Evolutionary conservation across 2,329 filamentous ascomycete species (phyloP), one percentile per base, ranked within the genome.

Genomic region (Nannizzia gypsea): DNA sequence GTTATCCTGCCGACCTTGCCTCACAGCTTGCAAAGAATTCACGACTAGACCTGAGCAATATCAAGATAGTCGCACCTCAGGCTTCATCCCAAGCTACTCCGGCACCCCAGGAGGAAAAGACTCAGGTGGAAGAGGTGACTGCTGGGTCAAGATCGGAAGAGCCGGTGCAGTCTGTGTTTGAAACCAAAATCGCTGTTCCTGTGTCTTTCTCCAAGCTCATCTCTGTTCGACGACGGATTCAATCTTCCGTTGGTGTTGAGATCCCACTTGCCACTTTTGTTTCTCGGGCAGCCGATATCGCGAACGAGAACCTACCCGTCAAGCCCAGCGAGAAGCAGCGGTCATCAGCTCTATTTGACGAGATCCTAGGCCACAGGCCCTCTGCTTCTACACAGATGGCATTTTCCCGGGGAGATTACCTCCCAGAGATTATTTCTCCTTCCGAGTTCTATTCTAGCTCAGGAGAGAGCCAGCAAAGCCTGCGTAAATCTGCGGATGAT

Each of bases 41-140:
- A 46, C 90, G 95, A 73, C 84, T 99, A 58, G 92, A 99, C 72
- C 83, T 99, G 24, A 93, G 88, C 78, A 96, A 97, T 78, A 92
- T 97, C 78, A 95, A 95, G 78, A 77, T 92, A 61, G 86, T 86
- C 55, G 67, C 73, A n/a, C 67, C 75, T 15, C 69, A 70, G 24
- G 66, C 70, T 46, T 60, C 66, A 20, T 46, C 65, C 40, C 72
- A 56, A 72, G 76, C 59, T 36, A 34, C 52, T 20, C 38, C 57
- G 71, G 75, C 58, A 71, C 75, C 59, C 40, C 59, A 46, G 24
- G 46, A 40, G 9, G 46, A 48, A 11, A 31, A 59, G 22, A 13
- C 57, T 20, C 9, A 52, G 59, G 36, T 59, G 22, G 64, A 69
- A 13, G 59, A 65, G 60, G 66, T 66, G 60, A 63, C 67, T 56